phyloP scores from a whole-genome alignment of 164 flowering plant species.

The Piper betle region DNA sequence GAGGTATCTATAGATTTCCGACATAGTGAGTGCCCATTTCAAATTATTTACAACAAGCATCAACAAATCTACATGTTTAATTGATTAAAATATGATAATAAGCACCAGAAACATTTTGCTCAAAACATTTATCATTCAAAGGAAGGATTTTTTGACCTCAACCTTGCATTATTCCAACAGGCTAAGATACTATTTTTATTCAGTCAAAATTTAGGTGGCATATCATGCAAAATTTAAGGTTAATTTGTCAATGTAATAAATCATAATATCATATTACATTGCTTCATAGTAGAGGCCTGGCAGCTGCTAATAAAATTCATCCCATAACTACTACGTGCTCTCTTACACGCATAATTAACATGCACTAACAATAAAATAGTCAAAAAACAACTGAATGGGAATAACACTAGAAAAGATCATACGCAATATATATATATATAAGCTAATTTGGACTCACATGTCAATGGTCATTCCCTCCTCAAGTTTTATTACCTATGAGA shows the following conservation, averaged over 20 bases:
- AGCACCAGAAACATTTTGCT: too few relatives aligned
- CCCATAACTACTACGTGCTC: neutral
- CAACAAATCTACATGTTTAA: neutral
- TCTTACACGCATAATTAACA: neutral
- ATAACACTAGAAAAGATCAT: neutral
- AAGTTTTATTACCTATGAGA: conserved; percentile 60
- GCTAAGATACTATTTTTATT: too few relatives aligned
- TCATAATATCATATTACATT: too few relatives aligned
- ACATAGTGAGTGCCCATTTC: conserved; percentile 3
- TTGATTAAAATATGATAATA: too few relatives aligned
- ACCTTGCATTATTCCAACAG: too few relatives aligned
- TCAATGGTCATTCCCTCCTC: conserved; percentile 92
- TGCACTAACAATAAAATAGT: neutral
- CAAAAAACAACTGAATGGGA: neutral
- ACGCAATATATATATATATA: neutral
- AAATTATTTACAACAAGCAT: neutral
- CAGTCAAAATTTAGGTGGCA: too few relatives aligned
- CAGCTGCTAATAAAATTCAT: too few relatives aligned
- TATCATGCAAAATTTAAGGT: too few relatives aligned
- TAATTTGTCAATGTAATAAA: too few relatives aligned
- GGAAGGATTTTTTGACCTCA: too few relatives aligned
- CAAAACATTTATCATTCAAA: too few relatives aligned
- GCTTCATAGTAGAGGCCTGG: too few relatives aligned
- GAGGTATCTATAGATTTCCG: conserved; percentile 39
- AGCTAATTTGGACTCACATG: conserved; percentile 41